Conservation (phyloP, 495 filamentous ascomycete genomes). For the Annulohypoxylon nitens region DNA sequence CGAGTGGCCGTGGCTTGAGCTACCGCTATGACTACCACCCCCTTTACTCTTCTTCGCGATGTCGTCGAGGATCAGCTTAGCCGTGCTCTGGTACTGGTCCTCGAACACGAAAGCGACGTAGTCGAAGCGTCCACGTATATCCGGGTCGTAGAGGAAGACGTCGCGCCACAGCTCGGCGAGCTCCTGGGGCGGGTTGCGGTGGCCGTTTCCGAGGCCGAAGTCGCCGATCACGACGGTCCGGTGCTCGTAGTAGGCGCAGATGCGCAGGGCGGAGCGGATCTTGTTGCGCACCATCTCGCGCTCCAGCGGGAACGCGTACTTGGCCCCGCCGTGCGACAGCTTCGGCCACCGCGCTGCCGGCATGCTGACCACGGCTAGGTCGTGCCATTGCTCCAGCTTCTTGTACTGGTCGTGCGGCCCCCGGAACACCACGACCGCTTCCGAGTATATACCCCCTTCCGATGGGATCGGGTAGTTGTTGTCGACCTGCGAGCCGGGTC, state of each 20-base stretch:
- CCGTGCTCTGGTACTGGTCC: constrained; percentile 60
- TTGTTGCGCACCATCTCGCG: constrained; percentile 77
- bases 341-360: constrained; percentile 78
- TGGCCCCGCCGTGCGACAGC: constrained; percentile 71
- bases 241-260: constrained; percentile 71
- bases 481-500: constrained; percentile 52
- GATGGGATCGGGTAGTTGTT: constrained; percentile 76
- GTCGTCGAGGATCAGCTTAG: constrained; percentile 61
- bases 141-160: constrained; percentile 72
- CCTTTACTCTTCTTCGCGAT: constrained; percentile 60
- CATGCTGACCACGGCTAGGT: constrained; percentile 77
- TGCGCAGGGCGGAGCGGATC: constrained; percentile 75
- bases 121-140: constrained; percentile 75
- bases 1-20: constrained; percentile 41
- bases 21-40: constrained; percentile 19
- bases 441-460: constrained; percentile 75
- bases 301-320: constrained; percentile 77
- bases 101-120: constrained; percentile 80
- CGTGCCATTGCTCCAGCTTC: constrained; percentile 61
- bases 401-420: constrained; percentile 63
- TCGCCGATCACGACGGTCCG: constrained; percentile 73
- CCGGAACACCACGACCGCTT: constrained; percentile 67
- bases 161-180: constrained; percentile 77
- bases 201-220: constrained; percentile 77
- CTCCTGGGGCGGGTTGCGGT: constrained; percentile 76